phyloP scores from a whole-genome alignment of 2,329 filamentous ascomycete genomes.

The Dothideomycetidae sp. region DNA sequence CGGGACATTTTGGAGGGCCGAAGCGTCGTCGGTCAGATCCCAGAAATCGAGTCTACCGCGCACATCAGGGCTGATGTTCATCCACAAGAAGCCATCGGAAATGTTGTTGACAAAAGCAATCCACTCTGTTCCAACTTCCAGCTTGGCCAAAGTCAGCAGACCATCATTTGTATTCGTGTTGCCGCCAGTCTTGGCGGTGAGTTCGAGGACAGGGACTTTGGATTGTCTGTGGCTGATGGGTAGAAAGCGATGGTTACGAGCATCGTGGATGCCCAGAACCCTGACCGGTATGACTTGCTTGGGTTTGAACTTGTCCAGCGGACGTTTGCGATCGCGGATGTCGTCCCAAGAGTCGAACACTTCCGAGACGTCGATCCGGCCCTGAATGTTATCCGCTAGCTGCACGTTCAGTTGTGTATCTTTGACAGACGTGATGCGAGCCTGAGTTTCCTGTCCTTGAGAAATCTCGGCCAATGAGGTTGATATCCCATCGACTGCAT shows the following conservation, averaged over 20 bases:
- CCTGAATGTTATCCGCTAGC: slow-evolving; percentile 73
- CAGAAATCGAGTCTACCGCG: slow-evolving; percentile 69
- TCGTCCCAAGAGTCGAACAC: slow-evolving; percentile 79
- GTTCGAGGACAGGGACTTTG: slow-evolving; percentile 68
- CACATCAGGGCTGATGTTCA: slow-evolving; percentile 77
- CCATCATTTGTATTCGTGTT: slow-evolving; percentile 41
- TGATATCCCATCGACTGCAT: slow-evolving; percentile 52
- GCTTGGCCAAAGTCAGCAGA: slow-evolving; percentile 54
- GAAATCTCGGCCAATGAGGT: slow-evolving; percentile 55
- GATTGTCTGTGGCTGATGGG: slow-evolving; percentile 75
- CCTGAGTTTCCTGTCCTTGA: slow-evolving; percentile 60
- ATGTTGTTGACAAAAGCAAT: slow-evolving; percentile 88
- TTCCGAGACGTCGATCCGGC: slow-evolving; percentile 86
- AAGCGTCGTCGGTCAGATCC: slow-evolving; percentile 77
- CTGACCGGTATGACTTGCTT: slow-evolving; percentile 60
- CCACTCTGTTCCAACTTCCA: slow-evolving; percentile 57
- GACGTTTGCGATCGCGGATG: slow-evolving; percentile 67
- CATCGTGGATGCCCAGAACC: slow-evolving; percentile 77
- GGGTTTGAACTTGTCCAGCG: slow-evolving; percentile 57
- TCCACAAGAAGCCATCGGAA: slow-evolving; percentile 67
- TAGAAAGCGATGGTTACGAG: slow-evolving; percentile 77
- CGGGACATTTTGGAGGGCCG: slow-evolving; percentile 59
- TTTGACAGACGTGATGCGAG: slow-evolving; percentile 69
- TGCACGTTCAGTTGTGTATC: slow-evolving; percentile 86
- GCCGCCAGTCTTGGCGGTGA: slow-evolving; percentile 62